phyloP scores from a whole-genome alignment of 805 yeast species.

The Kodamaea kakaduensis region DNA sequence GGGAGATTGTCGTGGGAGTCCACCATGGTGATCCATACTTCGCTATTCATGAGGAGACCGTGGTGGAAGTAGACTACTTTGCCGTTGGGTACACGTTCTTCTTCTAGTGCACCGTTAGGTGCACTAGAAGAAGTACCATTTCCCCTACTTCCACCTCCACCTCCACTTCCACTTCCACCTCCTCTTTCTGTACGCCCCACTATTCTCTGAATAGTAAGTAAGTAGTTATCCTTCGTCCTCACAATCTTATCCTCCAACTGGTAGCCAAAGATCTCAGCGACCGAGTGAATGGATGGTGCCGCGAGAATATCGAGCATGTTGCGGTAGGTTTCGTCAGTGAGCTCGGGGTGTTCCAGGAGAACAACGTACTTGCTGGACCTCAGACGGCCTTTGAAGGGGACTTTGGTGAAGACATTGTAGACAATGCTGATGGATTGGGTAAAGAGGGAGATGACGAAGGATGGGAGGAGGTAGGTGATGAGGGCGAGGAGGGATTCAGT shows the following conservation, averaged over 20 bases:
- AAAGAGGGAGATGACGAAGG: slow-evolving; percentile 31
- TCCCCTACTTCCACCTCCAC: too few species aligned
- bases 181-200: too few species aligned
- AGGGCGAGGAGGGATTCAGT: slow-evolving; percentile 44
- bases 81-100: slow-evolving; percentile 12
- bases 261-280: slow-evolving; percentile 68
- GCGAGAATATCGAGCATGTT: slow-evolving; percentile 38
- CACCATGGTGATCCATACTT: slow-evolving; percentile 58
- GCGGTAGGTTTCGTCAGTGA: slow-evolving; percentile 21
- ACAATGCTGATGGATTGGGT: slow-evolving; percentile 27
- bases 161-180: too few species aligned
- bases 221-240: slow-evolving; percentile 69
- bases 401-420: slow-evolving; percentile 23
- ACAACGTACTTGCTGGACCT: slow-evolving; percentile 17
- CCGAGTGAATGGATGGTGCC: slow-evolving; percentile 55
- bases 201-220: slow-evolving; percentile 68
- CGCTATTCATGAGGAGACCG: slow-evolving; percentile 86
- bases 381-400: slow-evolving; percentile 23
- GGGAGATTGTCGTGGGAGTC: slow-evolving; percentile 52
- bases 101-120: slow-evolving; percentile 1
- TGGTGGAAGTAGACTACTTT: slow-evolving; percentile 82
- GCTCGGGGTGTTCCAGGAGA: slow-evolving; percentile 19
- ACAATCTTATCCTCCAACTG: slow-evolving; percentile 73
- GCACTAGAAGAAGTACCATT: too few species aligned
- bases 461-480: slow-evolving; percentile 46